A percentile compares a stretch with the other conserved stretches of the same genome.
phyloP scores from a whole-genome alignment of 2,329 filamentous ascomycete genomes.

The Ceratocystis ficicola region DNA sequence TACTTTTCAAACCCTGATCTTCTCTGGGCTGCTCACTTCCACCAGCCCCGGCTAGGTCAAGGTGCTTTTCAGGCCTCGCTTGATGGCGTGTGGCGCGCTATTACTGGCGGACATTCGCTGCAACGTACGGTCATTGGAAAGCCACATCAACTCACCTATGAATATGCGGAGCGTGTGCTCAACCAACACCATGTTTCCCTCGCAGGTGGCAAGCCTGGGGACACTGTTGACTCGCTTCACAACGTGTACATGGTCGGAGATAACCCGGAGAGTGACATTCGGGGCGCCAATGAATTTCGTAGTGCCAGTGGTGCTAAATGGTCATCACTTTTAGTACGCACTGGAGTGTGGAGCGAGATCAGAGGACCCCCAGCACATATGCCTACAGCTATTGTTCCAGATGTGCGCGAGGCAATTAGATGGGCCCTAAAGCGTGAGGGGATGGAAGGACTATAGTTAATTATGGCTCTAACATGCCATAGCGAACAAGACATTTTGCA shows the following conservation, averaged over 20 bases:
- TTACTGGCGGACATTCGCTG: slow-evolving; percentile 53
- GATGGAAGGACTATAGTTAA: slow-evolving; percentile 29
- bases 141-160: slow-evolving; percentile 64
- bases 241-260: slow-evolving; percentile 92
- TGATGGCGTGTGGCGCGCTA: slow-evolving; percentile 62
- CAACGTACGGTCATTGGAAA: slow-evolving; percentile 67
- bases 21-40: slow-evolving; percentile 76
- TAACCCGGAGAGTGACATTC: slow-evolving; percentile 80
- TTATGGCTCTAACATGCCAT: neutral
- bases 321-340: slow-evolving; percentile 65
- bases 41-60: slow-evolving; percentile 76
- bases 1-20: slow-evolving; percentile 89
- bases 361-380: slow-evolving; percentile 42
- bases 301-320: slow-evolving; percentile 59
- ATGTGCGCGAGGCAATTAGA: slow-evolving; percentile 64
- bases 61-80: slow-evolving; percentile 79
- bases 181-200: slow-evolving; percentile 41
- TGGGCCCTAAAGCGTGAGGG: slow-evolving; percentile 57
- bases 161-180: slow-evolving; percentile 68
- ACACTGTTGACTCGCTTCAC: slow-evolving; percentile 37
- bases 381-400: slow-evolving; percentile 55
- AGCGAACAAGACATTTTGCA: neutral
- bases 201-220: slow-evolving; percentile 18
- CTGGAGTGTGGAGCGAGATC: slow-evolving; percentile 54
- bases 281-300: slow-evolving; percentile 65